Evolutionary conservation across 768 basidiomycete genomes (phyloP).

Genomic region (Amanita phalloides): DNA sequence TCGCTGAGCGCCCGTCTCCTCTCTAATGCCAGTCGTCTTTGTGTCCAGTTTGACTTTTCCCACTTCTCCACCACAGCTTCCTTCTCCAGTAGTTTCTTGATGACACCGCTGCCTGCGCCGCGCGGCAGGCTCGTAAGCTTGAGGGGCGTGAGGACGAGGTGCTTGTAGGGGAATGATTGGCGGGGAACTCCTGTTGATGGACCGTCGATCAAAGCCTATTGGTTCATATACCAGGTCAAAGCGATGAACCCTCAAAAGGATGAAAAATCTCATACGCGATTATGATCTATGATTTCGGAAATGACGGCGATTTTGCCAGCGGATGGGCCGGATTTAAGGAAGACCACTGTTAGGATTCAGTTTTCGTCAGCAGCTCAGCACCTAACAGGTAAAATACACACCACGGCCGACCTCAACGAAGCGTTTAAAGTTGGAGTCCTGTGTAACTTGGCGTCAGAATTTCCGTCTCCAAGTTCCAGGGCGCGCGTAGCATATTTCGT

Average conservation of each 20-base stretch:
- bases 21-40: conserved; percentile 68
- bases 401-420: conserved; percentile 98
- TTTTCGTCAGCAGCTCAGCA: neutral
- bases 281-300: conserved; percentile 98
- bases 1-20: conserved; percentile 73
- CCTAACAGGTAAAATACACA: conserved; percentile 20
- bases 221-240: neutral
- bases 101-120: conserved; percentile 66
- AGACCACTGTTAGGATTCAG: conserved; percentile 54
- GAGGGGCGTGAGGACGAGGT: conserved; percentile 85
- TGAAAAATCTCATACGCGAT: conserved; percentile 54
- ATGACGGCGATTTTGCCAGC: conserved; percentile 91
- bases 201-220: conserved; percentile 90
- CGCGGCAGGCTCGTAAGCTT: conserved; percentile 78
- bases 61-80: conserved; percentile 80
- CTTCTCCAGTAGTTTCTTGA: conserved; percentile 85
- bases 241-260: neutral
- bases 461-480: neutral
- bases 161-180: conserved; percentile 85
- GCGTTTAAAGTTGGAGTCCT: conserved; percentile 88
- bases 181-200: conserved; percentile 88
- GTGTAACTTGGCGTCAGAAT: conserved; percentile 3
- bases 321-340: conserved; percentile 81
- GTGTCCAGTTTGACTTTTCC: conserved; percentile 81
- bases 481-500: neutral